A percentile compares a stretch with the other conserved stretches of the same genome.
These are phyloP conservation scores for Elaeis oleifera DNA, from an alignment of 202 grass and related monocot genomes.

Conservation along the genomic window DNA sequence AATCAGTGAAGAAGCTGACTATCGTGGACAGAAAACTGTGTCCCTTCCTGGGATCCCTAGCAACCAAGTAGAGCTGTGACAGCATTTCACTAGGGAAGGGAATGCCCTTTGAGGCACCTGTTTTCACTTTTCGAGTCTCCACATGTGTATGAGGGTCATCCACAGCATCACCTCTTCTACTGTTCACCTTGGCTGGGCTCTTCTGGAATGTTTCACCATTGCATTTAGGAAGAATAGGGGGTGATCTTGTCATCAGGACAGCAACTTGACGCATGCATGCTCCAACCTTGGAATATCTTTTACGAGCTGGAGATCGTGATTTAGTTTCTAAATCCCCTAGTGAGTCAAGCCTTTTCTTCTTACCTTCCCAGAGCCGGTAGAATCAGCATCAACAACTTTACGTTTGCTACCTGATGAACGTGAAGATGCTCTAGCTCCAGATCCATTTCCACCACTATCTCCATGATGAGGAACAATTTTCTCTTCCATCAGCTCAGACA, in stretches of 20 bases:
- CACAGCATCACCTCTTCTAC: slow-evolving; percentile 31
- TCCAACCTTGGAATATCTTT: slow-evolving; percentile 16
- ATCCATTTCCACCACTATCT: neutral
- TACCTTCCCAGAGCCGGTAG: neutral
- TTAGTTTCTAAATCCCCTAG: slow-evolving; percentile 4
- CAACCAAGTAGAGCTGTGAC: slow-evolving; percentile 32
- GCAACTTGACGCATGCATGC: slow-evolving; percentile 9
- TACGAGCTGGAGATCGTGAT: slow-evolving; percentile 1
- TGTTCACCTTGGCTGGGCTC: slow-evolving; percentile 36
- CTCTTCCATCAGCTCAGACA: slow-evolving; percentile 19
- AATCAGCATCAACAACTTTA: slow-evolving; percentile 1
- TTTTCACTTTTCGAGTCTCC: slow-evolving; percentile 28
- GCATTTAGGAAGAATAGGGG: neutral
- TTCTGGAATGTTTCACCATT: slow-evolving; percentile 24
- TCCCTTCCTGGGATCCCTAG: slow-evolving; percentile 37
- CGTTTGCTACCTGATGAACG: slow-evolving; percentile 3
- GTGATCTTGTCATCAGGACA: slow-evolving; percentile 18
- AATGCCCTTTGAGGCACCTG: slow-evolving; percentile 26
- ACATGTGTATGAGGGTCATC: slow-evolving; percentile 2
- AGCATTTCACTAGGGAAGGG: slow-evolving; percentile 34
- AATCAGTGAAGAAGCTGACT: slow-evolving; percentile 61
- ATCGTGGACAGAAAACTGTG: slow-evolving; percentile 32
- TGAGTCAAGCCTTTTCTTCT: slow-evolving; percentile 13
- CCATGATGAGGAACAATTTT: neutral
- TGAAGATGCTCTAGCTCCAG: neutral